Base-by-base conservation (phyloP, 192 early-diverging fungal genomes). In the Coemansia erecta region DNA sequence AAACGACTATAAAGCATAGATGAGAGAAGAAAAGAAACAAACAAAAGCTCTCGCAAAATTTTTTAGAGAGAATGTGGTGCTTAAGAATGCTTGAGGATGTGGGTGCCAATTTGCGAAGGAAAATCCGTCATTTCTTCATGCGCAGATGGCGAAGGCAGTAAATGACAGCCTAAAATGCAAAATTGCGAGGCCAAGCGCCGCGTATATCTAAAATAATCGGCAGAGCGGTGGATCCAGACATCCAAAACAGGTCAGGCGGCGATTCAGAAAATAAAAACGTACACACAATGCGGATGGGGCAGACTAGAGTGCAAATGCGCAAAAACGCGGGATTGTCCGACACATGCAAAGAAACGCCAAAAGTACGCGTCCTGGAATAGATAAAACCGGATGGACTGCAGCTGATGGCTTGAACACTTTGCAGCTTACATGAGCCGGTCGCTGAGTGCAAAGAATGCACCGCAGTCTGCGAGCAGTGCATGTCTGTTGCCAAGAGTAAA, bases 181-280 rank as follows among this genome's bases (percentile, higher is more conserved):
- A 19, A 56, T 56, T 56, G 54, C 49, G 24, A 31, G 49, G 49
- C 49, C 28, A 31, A 51, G 15, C 24, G 23, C 4, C 45, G 45
- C 18, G 22, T 22, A 19, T 21, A 22, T 21, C 18, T 47, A 47
- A 47, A 18, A 47, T 18, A 47, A 47, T 47, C 45, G 4, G 45
- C 45, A 10, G 18, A 47, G 22, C 2, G 45, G 45, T 22, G 19
- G 22, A 47, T 47, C 45, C 45, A 47, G 14, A 14, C 49, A 23
- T 23, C 49, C 28, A 51, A 51, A 51, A 33, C 28, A 51, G 22
- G 49, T n/a, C n/a, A n/a, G n/a, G n/a, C n/a, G n/a, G n/a, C n/a
- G n/a, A n/a, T n/a, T n/a, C n/a, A n/a, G n/a, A n/a, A n/a, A n/a
- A n/a, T n/a, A n/a, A n/a, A n/a, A n/a, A n/a, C n/a, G n/a, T n/a